Evolutionary conservation across 2,329 filamentous ascomycete genomes (phyloP).

Genomic region (Fusarium globosum): DNA sequence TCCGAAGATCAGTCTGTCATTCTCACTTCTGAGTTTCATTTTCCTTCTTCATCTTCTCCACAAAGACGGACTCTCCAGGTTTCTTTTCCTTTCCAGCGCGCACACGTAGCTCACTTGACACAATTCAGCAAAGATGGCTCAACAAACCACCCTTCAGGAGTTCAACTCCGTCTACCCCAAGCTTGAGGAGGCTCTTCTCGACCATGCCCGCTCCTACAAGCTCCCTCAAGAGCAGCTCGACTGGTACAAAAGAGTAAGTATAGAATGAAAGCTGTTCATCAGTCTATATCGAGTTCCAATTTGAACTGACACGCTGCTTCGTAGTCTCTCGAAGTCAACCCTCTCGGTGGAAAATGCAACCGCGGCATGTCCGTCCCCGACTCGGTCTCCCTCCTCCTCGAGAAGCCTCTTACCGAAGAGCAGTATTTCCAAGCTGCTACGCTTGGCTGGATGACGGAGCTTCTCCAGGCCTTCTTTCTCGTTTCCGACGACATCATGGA

Average conservation of each 20-base stretch:
- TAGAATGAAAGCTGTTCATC: not conserved
- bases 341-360: slow-evolving; percentile 96
- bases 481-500: slow-evolving; percentile 99
- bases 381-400: slow-evolving; percentile 83
- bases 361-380: slow-evolving; percentile 98
- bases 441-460: slow-evolving; percentile 97
- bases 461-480: slow-evolving; percentile 98
- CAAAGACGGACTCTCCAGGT: slow-evolving; percentile 23
- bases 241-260: slow-evolving; percentile 85
- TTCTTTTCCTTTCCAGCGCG: not conserved
- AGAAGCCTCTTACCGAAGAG: slow-evolving; percentile 75
- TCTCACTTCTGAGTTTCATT: slow-evolving; percentile 15
- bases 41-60: not conserved
- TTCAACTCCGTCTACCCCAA: slow-evolving; percentile 93
- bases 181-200: slow-evolving; percentile 83
- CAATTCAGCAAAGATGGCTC: slow-evolving; percentile 60
- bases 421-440: slow-evolving; percentile 91
- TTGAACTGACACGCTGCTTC: not conserved
- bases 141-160: slow-evolving; percentile 82
- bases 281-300: not conserved
- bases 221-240: slow-evolving; percentile 82
- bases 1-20: slow-evolving; percentile 9
- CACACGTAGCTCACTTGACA: not conserved
- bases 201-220: slow-evolving; percentile 83
- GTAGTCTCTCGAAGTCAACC: slow-evolving; percentile 81